Percentiles rank a stretch among this genome's conserved stretches.
These are phyloP conservation scores for Monotropa hypopitys DNA, from an alignment of 179 eudicot genomes.

Conservation along the genomic window DNA sequence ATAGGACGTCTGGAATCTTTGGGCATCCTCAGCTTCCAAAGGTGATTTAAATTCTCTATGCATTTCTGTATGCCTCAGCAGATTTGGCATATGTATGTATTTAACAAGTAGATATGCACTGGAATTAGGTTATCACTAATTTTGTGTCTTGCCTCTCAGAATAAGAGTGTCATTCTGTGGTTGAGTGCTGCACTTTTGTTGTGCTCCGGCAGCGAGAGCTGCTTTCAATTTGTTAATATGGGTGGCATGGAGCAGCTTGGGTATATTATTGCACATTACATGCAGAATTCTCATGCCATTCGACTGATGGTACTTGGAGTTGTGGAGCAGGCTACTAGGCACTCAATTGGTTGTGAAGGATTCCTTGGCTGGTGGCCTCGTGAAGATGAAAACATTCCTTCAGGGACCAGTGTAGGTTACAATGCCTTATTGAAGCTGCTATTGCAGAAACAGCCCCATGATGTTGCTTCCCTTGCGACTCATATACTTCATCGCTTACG, in stretches of 20 bases:
- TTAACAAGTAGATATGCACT: background rate
- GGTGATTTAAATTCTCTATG: conserved; percentile 28
- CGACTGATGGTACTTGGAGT: conserved; percentile 72
- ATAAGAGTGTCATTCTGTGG: conserved; percentile 52
- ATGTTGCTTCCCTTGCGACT: conserved; percentile 75
- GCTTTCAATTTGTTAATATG: conserved; percentile 77
- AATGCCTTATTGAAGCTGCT: conserved; percentile 70
- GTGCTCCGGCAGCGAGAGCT: conserved; percentile 78
- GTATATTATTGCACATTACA: conserved; percentile 30
- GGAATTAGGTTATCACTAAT: conserved; percentile 7
- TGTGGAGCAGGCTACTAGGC: conserved; percentile 75
- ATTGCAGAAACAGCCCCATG: conserved; percentile 72
- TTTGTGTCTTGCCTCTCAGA: conserved; percentile 33
- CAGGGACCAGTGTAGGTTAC: conserved; percentile 73
- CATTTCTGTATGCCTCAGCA: background rate
- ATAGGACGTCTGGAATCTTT: conserved; percentile 19
- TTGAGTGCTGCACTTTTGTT: conserved; percentile 61
- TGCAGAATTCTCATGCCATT: conserved; percentile 39
- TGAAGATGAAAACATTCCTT: conserved; percentile 64
- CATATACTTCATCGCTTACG: conserved; percentile 85
- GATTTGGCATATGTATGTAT: background rate
- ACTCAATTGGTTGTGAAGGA: conserved; percentile 91
- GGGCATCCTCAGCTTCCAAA: conserved; percentile 40
- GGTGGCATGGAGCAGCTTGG: conserved; percentile 82
- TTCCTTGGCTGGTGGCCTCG: conserved; percentile 98